Percentiles rank a stretch among this genome's conserved stretches.
Conservation (phyloP, 192 early-diverging fungal species). For the Piromyces finnis region DNA sequence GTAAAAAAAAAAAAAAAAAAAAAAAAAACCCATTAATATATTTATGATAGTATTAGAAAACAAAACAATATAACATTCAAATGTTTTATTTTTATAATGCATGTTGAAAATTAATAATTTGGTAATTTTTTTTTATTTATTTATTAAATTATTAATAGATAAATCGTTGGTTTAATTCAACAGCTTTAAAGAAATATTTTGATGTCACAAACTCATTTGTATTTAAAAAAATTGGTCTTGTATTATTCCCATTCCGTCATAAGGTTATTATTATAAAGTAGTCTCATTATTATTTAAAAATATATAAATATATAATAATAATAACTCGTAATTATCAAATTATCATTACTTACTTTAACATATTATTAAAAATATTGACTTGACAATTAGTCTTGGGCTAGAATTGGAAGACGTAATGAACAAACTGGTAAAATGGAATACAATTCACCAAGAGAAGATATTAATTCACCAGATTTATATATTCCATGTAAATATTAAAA, state of each 20-base stretch:
- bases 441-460: constrained; percentile 71
- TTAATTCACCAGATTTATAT: constrained; percentile 91
- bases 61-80: too few relatives aligned
- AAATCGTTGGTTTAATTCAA: constrained; percentile 63
- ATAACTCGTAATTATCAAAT: too few relatives aligned
- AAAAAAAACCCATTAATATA: not conserved
- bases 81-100: too few relatives aligned
- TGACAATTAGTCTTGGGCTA: constrained; percentile 45
- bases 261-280: constrained; percentile 22
- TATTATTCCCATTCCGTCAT: constrained; percentile 85
- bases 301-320: too few relatives aligned
- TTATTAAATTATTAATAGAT: too few relatives aligned
- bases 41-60: too few relatives aligned
- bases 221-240: constrained; percentile 59
- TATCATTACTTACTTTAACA: too few relatives aligned
- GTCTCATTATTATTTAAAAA: too few relatives aligned
- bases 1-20: too few relatives aligned
- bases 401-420: constrained; percentile 53
- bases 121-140: too few relatives aligned
- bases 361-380: not conserved
- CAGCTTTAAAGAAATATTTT: constrained; percentile 82
- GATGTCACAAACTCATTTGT: constrained; percentile 92
- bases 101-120: too few relatives aligned
- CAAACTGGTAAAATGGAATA: constrained; percentile 57
- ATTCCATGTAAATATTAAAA: constrained; percentile 49